These are phyloP conservation scores for Evansstolkia leycettana DNA, from an alignment of 495 filamentous ascomycete genomes.

Conservation along the genomic window DNA sequence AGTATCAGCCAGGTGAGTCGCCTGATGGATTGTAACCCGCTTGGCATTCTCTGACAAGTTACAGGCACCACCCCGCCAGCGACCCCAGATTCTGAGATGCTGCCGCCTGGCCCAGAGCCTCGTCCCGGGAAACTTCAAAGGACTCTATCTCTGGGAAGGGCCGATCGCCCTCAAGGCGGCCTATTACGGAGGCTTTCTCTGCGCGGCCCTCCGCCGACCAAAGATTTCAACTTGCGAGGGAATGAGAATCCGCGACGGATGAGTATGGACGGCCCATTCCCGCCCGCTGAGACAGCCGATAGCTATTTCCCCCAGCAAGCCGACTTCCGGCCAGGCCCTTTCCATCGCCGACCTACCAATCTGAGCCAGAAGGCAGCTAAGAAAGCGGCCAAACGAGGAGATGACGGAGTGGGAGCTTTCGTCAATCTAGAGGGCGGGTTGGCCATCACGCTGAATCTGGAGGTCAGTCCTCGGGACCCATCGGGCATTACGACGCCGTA, in stretches of 20 bases:
- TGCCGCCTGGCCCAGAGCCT: constrained; percentile 24
- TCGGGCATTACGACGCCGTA: constrained; percentile 83
- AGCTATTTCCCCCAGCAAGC: constrained; percentile 25
- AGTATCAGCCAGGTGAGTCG: constrained; percentile 57
- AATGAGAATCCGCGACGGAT: constrained; percentile 16
- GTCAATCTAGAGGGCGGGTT: constrained; percentile 68
- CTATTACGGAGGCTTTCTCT: constrained; percentile 44
- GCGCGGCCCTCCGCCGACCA: constrained; percentile 29
- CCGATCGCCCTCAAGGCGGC: constrained; percentile 33
- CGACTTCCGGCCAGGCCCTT: constrained; percentile 33
- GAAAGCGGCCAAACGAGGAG: constrained; percentile 24
- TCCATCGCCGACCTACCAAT: constrained; percentile 64
- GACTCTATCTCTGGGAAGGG: constrained; percentile 51
- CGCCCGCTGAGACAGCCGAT: constrained; percentile 20
- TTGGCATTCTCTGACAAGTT: constrained; percentile 4
- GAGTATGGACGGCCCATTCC: constrained; percentile 26
- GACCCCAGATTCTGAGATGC: constrained; percentile 32
- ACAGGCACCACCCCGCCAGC: constrained; percentile 50
- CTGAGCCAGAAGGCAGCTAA: constrained; percentile 45
- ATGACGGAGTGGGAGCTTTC: constrained; percentile 27
- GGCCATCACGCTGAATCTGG: constrained; percentile 75
- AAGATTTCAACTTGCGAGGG: constrained; percentile 23
- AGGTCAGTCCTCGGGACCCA: constrained; percentile 74
- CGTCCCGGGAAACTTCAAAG: constrained; percentile 40
- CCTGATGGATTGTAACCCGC: neutral